phyloP scores from a whole-genome alignment of 78 protist species.

The slime mould (Dictyostelium discoideum) region DNA sequence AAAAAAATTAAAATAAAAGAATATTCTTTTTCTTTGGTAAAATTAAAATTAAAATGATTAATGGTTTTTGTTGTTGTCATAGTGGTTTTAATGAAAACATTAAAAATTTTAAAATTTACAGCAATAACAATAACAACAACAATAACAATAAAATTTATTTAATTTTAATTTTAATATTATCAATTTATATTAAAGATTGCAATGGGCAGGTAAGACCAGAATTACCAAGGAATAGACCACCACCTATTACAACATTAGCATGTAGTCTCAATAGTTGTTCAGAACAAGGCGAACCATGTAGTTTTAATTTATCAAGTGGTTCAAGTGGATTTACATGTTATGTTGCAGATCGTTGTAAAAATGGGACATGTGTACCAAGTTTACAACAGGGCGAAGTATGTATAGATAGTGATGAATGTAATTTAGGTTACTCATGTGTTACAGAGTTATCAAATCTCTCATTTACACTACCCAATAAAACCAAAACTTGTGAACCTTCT shows the following conservation, averaged over 20 bases:
- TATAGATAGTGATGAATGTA: not conserved
- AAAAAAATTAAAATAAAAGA: no score
- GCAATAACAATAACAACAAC: not conserved
- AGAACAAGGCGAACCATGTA: not conserved
- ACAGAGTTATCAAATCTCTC: not conserved
- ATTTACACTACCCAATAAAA: not conserved
- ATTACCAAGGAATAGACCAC: not conserved
- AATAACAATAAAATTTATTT: not conserved
- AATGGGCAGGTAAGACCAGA: not conserved
- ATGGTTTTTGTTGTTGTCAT: no score
- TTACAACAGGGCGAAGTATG: not conserved
- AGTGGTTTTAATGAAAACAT: no score
- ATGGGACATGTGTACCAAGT: conserved; percentile 3
- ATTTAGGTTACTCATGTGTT: conserved; percentile 7
- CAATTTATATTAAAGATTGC: not conserved
- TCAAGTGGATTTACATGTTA: conserved; percentile 35
- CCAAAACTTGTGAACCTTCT: not conserved
- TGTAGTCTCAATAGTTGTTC: not conserved
- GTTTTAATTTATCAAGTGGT: not conserved
- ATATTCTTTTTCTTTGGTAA: no score
- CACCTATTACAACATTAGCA: not conserved
- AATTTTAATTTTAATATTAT: not conserved
- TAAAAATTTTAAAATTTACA: no score
- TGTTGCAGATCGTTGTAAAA: not conserved
- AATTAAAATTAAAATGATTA: no score